Base-by-base conservation (phyloP, 2,329 filamentous ascomycete genomes). In the Moelleriella libera region DNA sequence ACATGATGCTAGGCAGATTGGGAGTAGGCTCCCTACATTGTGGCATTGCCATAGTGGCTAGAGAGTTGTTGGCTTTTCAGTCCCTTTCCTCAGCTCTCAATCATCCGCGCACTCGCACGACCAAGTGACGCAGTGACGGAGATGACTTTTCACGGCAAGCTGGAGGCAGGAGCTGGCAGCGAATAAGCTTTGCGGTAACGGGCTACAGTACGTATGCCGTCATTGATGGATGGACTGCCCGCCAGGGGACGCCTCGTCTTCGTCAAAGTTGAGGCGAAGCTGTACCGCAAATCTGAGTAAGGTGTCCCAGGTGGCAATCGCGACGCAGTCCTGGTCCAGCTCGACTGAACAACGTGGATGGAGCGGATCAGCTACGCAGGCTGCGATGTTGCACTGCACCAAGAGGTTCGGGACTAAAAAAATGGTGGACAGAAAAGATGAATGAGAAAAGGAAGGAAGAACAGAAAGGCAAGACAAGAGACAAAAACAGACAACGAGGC, bases 1-100 rank as follows among this genome's bases (percentile, higher is more conserved):
- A 57, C 55, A 61, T 60, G 52, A 65, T 65, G 50, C 65, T 67
- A 49, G 65, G 63, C 45, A 66, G 57, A 48, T 55, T 55, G 51
- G 61, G 53, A 53, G 59, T 50, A 34, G 56, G 53, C 53, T 66
- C 64, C 55, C 64, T 58, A 50, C 59, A 64, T 48, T 60, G 62
- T 45, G 63, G 60, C 45, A 59, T 64, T 44, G 63, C 63, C 65
- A 68, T 68, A 28, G 45, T 14, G 30, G 29, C 21, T 11, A 7
- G 40, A 37, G 5, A 30, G 11, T 29, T 34, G 12, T 45, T n/a
- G 14, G 4, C 43, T 39, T 28, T 48, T 11, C 37, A n/a, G 40
- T 14, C 12, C 30, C 34, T 21, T 9, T 6, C 12, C 12, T 47
- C 37, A 21, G 11, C 6, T 10, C 34, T 12, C 34, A 29, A 21